These are phyloP conservation scores for Fistulifera pelliculosa DNA, from an alignment of 108 stramenopile genomes.

Conservation along the genomic window DNA sequence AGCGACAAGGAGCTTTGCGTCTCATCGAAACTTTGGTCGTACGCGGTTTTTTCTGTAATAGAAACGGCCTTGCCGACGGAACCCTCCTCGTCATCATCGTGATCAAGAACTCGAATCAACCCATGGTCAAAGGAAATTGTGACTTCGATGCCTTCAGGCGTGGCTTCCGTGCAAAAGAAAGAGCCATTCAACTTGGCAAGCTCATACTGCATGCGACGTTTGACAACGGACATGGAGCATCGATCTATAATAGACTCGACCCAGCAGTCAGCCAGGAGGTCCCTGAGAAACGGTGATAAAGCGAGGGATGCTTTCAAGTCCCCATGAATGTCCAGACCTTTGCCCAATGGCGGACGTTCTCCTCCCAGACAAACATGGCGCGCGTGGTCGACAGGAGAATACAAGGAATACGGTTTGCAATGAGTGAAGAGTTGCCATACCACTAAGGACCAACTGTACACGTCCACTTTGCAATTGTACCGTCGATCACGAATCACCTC, in stretches of 20 bases:
- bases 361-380: slow-evolving; percentile 16
- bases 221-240: background rate
- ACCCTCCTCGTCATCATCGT: too few relatives aligned
- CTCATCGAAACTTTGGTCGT: too few relatives aligned
- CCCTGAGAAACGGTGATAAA: too few relatives aligned
- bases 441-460: slow-evolving; percentile 47
- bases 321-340: background rate
- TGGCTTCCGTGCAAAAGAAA: background rate
- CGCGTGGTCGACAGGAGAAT: slow-evolving; percentile 13
- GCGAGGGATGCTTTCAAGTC: background rate
- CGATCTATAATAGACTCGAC: background rate
- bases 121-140: too few relatives aligned
- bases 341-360: slow-evolving; percentile 16
- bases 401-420: slow-evolving; percentile 18
- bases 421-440: slow-evolving; percentile 22
- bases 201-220: background rate
- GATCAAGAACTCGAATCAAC: too few relatives aligned
- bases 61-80: too few relatives aligned
- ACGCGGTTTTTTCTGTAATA: too few relatives aligned
- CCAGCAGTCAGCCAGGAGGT: too few relatives aligned
- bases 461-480: slow-evolving; percentile 48
- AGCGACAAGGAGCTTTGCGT: too few relatives aligned
- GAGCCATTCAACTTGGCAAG: background rate
- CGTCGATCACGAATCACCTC: slow-evolving; percentile 15
- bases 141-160: too few relatives aligned